These are phyloP conservation scores for Ophiostoma australiae DNA, from an alignment of 2,329 filamentous ascomycete genomes.

Conservation along the genomic window DNA sequence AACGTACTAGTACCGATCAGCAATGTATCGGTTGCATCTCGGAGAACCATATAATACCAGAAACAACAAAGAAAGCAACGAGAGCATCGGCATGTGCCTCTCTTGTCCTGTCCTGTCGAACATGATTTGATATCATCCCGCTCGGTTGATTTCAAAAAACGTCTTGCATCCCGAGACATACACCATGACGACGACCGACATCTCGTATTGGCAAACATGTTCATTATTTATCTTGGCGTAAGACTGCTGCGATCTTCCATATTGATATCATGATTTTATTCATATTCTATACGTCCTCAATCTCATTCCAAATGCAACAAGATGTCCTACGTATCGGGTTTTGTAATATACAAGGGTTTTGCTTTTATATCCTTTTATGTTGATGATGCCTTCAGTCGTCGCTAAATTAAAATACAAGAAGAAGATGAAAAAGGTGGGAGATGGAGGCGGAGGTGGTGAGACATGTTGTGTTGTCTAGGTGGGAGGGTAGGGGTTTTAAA, in stretches of 20 bases:
- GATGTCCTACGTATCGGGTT: background rate
- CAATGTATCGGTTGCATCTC: background rate
- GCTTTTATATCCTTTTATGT: background rate
- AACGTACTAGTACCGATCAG: background rate
- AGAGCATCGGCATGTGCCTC: background rate
- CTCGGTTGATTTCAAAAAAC: background rate
- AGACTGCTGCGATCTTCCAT: background rate
- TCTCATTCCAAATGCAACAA: slow-evolving; percentile 9
- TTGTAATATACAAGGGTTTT: slow-evolving; percentile 6
- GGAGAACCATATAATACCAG: no score
- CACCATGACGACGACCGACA: background rate
- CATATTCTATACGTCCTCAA: slow-evolving; percentile 8
- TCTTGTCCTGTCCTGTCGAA: background rate
- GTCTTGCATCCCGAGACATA: background rate
- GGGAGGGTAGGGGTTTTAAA: background rate
- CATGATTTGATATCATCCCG: background rate
- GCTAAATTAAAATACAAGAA: slow-evolving; percentile 17
- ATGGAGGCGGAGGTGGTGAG: slow-evolving; percentile 4
- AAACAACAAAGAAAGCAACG: no score
- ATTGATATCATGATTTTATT: slow-evolving; percentile 7
- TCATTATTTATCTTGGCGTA: background rate
- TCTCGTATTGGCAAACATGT: background rate
- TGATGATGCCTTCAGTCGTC: slow-evolving; percentile 15
- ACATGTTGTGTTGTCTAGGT: background rate
- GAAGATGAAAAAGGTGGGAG: background rate